These are phyloP conservation scores for Cupressus sempervirens DNA, from an alignment of 75 land plant genomes.

Conservation along the genomic window DNA sequence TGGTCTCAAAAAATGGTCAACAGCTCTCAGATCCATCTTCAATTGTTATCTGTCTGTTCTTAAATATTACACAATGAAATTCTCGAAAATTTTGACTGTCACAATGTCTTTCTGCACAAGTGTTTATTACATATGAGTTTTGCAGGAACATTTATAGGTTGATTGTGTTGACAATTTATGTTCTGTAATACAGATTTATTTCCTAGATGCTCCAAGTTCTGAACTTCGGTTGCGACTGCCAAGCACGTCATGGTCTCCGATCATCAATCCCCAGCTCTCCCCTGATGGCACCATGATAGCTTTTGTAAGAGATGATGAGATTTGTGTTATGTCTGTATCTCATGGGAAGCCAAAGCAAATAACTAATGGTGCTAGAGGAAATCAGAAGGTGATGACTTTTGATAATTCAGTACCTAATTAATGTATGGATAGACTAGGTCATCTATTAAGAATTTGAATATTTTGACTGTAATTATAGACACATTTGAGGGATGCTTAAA, in stretches of 20 bases:
- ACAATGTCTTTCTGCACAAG: not conserved
- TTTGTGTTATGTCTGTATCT: constrained; percentile 59
- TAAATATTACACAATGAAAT: not conserved
- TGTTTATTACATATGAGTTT: not conserved
- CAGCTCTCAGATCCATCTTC: not conserved
- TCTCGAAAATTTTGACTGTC: not conserved
- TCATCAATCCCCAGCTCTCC: constrained; percentile 88
- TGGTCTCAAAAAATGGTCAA: not conserved
- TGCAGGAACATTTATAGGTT: not conserved
- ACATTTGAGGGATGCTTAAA: not conserved
- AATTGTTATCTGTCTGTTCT: not conserved
- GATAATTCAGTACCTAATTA: too few relatives aligned
- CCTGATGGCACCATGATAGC: constrained; percentile 92
- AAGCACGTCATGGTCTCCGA: constrained; percentile 60
- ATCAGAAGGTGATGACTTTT: constrained; percentile 36
- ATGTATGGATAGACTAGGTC: not conserved
- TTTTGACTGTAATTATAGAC: not conserved
- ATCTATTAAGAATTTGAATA: not conserved
- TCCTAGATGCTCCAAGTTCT: constrained; percentile 54
- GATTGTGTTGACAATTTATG: not conserved
- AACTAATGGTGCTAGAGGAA: constrained; percentile 68
- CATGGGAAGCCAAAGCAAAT: constrained; percentile 54
- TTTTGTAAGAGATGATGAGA: constrained; percentile 77
- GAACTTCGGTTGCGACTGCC: constrained; percentile 65
- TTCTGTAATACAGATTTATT: constrained; percentile 59